Evolutionary conservation across 495 filamentous ascomycete genomes (phyloP), one percentile per base, ranked within the genome.

Genomic region (Endocarpon pusillum): DNA sequence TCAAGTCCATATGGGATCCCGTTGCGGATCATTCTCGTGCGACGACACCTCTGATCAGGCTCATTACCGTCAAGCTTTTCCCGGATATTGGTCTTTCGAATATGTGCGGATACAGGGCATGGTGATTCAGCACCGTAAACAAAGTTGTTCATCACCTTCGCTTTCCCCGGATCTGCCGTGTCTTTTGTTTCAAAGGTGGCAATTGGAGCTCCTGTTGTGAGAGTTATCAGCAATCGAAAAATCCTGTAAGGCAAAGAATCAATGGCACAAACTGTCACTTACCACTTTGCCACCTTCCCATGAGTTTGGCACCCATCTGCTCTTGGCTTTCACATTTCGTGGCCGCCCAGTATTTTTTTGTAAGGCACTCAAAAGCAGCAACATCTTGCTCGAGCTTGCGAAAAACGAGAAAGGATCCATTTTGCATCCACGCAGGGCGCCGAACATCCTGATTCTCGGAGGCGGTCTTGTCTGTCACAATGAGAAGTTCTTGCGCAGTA

Each of bases 211-310:
- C 4, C 12, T 19, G 11, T 36, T 19, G 1, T 38, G 40, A 10
- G 35, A 11, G 18, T 29, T 33, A 31, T 5, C 5, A 31, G 28
- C 28, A 14, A 31, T 31, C 14, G 28, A 15, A 31, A 5, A 15
- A 31, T 31, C 28, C 28, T 17, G 12, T 17, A 31, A 31, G 28
- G 20, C 18, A 6, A 4, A 9, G 8, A 8, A 14, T 20, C 2
- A 14, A 17, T 22, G 10, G 22, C 22, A 0, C 11, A 3, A 35
- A 6, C 21, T 14, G 2, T 21, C 9, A 36, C 39, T 27, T 35
- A 58, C 55, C 55, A 16, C 42, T 58, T 38, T 47, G 52, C 55
- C 55, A 58, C 33, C 53, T 32, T 9, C 55, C 55, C 40, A 58
- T 52, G 32, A 58, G 19, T 22, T 48, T 44, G n/a, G 46, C 52